Conservation (phyloP, 805 yeast species). For the Candida takata region DNA sequence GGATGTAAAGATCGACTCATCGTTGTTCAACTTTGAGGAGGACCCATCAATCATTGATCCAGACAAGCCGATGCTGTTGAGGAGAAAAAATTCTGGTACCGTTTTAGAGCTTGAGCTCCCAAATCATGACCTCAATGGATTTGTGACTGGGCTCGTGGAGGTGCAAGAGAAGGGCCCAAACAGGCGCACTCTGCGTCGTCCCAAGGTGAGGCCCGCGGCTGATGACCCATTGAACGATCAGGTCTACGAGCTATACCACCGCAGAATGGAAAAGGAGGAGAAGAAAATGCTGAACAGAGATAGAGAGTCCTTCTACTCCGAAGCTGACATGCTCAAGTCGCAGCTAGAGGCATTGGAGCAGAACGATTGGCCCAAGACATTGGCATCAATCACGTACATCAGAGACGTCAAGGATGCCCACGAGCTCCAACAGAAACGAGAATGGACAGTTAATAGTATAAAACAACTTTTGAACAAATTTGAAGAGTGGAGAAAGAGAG, state of each 20-base stretch:
- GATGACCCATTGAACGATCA: slow-evolving; percentile 45
- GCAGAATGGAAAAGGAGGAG: slow-evolving; percentile 59
- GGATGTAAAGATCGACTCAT: slow-evolving; percentile 17
- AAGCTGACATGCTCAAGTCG: slow-evolving; percentile 40
- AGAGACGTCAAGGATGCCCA: slow-evolving; percentile 36
- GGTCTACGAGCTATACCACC: slow-evolving; percentile 40
- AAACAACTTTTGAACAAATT: slow-evolving; percentile 14
- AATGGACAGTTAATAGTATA: slow-evolving; percentile 45
- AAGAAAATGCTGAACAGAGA: slow-evolving; percentile 47
- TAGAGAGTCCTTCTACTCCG: slow-evolving; percentile 42
- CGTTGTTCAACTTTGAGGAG: slow-evolving; percentile 24
- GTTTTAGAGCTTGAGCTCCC: too few relatives aligned
- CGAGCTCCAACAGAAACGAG: slow-evolving; percentile 46
- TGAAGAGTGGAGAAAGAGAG: slow-evolving; percentile 17
- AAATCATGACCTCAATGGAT: too few relatives aligned
- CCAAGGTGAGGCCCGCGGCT: too few relatives aligned
- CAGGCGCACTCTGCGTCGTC: too few relatives aligned
- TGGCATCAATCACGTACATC: slow-evolving; percentile 43
- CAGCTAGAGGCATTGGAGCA: slow-evolving; percentile 37
- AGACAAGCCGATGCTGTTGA: too few relatives aligned
- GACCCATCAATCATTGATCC: slow-evolving; percentile 14
- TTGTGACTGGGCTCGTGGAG: too few relatives aligned
- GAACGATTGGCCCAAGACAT: slow-evolving; percentile 40
- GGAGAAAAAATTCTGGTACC: too few relatives aligned
- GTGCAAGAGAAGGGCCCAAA: too few relatives aligned